These are phyloP conservation scores for Cephaloascus albidus DNA, from an alignment of 805 yeast genomes.

Conservation along the genomic window DNA sequence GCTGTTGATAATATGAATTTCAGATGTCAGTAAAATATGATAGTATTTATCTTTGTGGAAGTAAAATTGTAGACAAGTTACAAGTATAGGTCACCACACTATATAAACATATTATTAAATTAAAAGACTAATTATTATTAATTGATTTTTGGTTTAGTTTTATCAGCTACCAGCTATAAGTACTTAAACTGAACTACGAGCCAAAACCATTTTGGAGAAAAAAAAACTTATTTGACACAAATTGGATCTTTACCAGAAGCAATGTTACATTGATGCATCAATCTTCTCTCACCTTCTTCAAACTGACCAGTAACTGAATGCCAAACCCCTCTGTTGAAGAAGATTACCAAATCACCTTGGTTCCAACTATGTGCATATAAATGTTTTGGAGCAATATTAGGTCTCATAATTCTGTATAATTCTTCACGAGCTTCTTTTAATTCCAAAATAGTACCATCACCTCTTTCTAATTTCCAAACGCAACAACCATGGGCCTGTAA, in stretches of 20 bases:
- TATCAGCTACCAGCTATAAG: no score
- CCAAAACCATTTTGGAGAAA: neutral
- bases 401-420: slow-evolving; percentile 72
- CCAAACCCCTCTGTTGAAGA: slow-evolving; percentile 85
- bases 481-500: slow-evolving; percentile 88
- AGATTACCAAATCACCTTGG: slow-evolving; percentile 77
- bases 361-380: slow-evolving; percentile 80
- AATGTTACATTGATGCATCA: slow-evolving; percentile 92
- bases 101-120: no score
- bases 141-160: no score
- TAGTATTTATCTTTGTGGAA: no score
- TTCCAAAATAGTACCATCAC: slow-evolving; percentile 48
- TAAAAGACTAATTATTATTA: no score
- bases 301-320: slow-evolving; percentile 90
- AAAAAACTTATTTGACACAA: neutral
- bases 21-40: no score
- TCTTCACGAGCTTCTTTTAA: slow-evolving; percentile 67
- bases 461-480: slow-evolving; percentile 49
- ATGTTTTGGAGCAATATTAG: slow-evolving; percentile 65
- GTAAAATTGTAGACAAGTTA: no score
- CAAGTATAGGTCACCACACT: no score
- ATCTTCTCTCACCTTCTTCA: slow-evolving; percentile 64
- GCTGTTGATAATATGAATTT: no score
- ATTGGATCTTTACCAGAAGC: slow-evolving; percentile 71
- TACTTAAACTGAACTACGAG: no score